Percentiles rank a stretch among this genome's conserved stretches.
These are phyloP conservation scores for Yamadazyma triangularis DNA, from an alignment of 1,139 yeast species.

Conservation along the genomic window DNA sequence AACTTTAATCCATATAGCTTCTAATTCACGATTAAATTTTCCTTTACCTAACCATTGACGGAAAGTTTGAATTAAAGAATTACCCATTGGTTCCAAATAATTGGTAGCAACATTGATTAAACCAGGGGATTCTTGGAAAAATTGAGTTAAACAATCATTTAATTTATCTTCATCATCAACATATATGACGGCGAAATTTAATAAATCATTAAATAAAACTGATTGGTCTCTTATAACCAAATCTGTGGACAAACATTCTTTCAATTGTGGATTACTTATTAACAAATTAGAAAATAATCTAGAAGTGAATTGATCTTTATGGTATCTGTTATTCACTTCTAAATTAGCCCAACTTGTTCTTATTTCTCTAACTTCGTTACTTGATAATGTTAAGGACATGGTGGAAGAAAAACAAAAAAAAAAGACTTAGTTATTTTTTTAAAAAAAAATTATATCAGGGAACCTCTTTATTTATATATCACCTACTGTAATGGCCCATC, in stretches of 20 bases:
- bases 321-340: constrained; percentile 25
- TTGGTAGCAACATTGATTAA: constrained; percentile 21
- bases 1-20: constrained; percentile 38
- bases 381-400: too few relatives aligned
- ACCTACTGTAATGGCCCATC: too few relatives aligned
- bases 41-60: constrained; percentile 33
- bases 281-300: constrained; percentile 33
- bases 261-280: constrained; percentile 25
- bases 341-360: constrained; percentile 31
- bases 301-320: constrained; percentile 24
- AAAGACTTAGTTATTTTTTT: too few relatives aligned
- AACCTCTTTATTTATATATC: too few relatives aligned
- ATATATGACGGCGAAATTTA: constrained; percentile 29
- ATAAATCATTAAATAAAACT: constrained; percentile 32
- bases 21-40: constrained; percentile 28
- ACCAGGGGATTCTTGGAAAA: constrained; percentile 28
- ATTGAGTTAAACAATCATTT: constrained; percentile 31
- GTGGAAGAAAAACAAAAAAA: too few relatives aligned
- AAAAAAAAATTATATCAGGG: too few relatives aligned
- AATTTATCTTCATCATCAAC: constrained; percentile 25
- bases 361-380: constrained; percentile 13
- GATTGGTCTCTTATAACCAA: constrained; percentile 27
- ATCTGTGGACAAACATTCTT: constrained; percentile 21
- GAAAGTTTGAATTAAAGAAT: constrained; percentile 35
- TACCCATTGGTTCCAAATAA: constrained; percentile 44